Conservation (phyloP, 345 rosid genomes). For the Lepidium africanum region DNA sequence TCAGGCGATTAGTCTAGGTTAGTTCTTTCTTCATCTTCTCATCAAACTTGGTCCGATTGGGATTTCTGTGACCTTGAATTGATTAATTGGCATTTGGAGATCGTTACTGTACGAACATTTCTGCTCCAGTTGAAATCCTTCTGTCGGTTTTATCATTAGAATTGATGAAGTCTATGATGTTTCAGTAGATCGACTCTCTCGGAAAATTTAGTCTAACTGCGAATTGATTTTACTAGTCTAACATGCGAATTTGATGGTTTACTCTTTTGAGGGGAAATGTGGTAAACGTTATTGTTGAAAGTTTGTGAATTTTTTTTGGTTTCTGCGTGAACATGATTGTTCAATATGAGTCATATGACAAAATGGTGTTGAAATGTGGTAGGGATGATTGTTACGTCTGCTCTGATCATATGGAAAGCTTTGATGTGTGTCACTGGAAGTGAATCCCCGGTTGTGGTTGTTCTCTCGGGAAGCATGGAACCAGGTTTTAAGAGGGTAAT, state of each 20-base stretch:
- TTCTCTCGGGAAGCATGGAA: slow-evolving; percentile 74
- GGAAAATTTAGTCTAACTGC: neutral
- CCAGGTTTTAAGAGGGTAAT: slow-evolving; percentile 71
- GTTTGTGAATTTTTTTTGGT: neutral
- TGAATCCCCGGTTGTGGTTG: slow-evolving; percentile 77
- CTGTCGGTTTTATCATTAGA: neutral
- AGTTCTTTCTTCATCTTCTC: slow-evolving; percentile 12
- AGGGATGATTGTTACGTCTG: slow-evolving; percentile 62
- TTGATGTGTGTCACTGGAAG: slow-evolving; percentile 63
- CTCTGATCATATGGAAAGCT: slow-evolving; percentile 70
- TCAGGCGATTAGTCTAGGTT: slow-evolving; percentile 53
- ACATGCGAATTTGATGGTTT: neutral
- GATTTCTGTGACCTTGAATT: neutral
- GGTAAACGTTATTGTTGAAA: neutral
- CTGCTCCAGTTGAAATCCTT: neutral
- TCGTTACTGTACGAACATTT: neutral
- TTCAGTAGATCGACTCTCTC: neutral
- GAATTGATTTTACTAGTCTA: neutral
- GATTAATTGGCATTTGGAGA: neutral
- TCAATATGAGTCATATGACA: neutral
- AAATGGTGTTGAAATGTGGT: neutral
- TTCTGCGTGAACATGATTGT: neutral
- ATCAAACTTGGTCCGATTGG: neutral
- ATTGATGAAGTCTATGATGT: slow-evolving; percentile 6
- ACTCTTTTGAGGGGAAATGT: neutral